Conservation (phyloP, 768 basidiomycete genomes). For the Phlebiopsis flavidoalba region DNA sequence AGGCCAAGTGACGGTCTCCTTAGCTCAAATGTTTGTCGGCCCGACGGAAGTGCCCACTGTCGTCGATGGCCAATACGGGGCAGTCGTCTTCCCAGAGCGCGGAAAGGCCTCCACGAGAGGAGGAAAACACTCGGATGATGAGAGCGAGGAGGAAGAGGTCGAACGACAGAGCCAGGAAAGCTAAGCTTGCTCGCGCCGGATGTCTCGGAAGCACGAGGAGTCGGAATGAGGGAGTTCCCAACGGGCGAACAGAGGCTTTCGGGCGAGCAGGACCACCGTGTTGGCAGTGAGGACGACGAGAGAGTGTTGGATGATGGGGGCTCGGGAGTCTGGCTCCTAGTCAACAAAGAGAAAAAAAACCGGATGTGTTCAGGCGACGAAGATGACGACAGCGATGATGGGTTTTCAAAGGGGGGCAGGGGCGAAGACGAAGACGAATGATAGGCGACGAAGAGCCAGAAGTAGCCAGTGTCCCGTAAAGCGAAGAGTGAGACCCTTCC, state of each 20-base stretch:
- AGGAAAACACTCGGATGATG: constrained; percentile 15
- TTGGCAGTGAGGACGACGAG: too few relatives aligned
- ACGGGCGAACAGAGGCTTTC: constrained; percentile 20
- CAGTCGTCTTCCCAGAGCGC: constrained; percentile 28
- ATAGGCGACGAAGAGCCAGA: constrained; percentile 19
- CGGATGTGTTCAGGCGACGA: constrained; percentile 13
- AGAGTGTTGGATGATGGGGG: constrained; percentile 26
- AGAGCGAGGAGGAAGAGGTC: constrained; percentile 23
- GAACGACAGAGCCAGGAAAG: constrained; percentile 10
- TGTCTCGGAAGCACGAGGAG: constrained; percentile 4
- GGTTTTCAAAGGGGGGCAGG: too few relatives aligned
- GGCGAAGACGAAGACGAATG: constrained; percentile 16
- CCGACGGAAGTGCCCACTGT: constrained; percentile 49
- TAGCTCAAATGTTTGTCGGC: constrained; percentile 74
- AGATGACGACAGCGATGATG: constrained; percentile 19
- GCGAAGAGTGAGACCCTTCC: background rate
- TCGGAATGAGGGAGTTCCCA: constrained; percentile 24
- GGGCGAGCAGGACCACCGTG: background rate
- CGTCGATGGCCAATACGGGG: constrained; percentile 30
- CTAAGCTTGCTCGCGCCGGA: constrained; percentile 2
- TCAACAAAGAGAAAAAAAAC: constrained; percentile 25
- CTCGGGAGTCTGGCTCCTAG: constrained; percentile 55
- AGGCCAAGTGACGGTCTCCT: constrained; percentile 68
- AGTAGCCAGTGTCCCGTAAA: background rate
- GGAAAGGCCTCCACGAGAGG: constrained; percentile 25